phyloP scores from a whole-genome alignment of 768 basidiomycete genomes.

The Russula sp. region DNA sequence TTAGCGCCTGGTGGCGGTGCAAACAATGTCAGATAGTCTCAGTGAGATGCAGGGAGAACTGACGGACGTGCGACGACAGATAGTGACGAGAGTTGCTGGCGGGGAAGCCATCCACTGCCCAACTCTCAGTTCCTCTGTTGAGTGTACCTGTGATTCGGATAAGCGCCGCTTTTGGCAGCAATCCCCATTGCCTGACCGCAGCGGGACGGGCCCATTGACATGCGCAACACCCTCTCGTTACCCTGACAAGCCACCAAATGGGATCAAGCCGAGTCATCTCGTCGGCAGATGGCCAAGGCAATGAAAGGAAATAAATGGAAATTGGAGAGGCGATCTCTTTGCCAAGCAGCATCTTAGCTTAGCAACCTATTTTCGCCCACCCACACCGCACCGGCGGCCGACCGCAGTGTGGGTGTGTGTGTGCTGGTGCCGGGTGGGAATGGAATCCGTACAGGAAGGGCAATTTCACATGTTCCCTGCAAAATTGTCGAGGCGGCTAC shows the following conservation, averaged over 20 bases:
- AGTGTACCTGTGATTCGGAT: not conserved
- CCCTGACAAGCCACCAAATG: constrained; percentile 9
- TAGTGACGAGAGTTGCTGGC: too few relatives aligned
- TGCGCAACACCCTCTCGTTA: constrained; percentile 1
- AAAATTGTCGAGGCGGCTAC: not conserved
- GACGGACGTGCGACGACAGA: not conserved
- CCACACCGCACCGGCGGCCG: constrained; percentile 9
- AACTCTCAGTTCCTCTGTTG: too few relatives aligned
- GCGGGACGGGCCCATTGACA: not conserved
- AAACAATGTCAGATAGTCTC: not conserved
- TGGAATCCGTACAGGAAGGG: too few relatives aligned
- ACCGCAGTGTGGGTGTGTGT: too few relatives aligned
- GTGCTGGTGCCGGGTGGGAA: too few relatives aligned
- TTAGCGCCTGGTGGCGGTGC: constrained; percentile 18
- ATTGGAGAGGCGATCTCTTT: not conserved
- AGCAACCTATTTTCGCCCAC: not conserved
- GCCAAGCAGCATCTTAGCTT: not conserved
- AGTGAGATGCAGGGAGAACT: not conserved
- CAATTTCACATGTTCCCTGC: constrained; percentile 3
- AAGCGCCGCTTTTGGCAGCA: not conserved
- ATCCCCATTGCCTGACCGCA: not conserved
- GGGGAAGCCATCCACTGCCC: too few relatives aligned
- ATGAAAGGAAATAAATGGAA: not conserved
- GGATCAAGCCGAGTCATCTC: not conserved
- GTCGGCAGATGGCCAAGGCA: not conserved